A percentile compares a stretch with the other conserved stretches of the same genome.
These are phyloP conservation scores for Apiotrichum sp. DNA, from an alignment of 1,284 basidiomycete species.

Conservation along the genomic window DNA sequence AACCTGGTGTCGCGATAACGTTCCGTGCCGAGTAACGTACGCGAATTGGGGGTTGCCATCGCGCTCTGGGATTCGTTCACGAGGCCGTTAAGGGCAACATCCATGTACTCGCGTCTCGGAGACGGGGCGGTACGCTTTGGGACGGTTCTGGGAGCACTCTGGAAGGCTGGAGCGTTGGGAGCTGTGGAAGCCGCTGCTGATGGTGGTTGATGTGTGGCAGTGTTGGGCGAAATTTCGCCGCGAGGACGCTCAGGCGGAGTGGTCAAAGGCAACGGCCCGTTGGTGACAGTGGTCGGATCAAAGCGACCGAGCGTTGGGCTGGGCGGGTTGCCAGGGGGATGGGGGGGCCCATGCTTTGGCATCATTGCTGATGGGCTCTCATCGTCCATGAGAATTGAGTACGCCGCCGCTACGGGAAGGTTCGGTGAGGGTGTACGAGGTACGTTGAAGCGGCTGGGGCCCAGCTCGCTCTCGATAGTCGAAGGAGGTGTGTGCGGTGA, in stretches of 20 bases:
- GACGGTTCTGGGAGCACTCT: too few relatives aligned
- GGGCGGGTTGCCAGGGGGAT: constrained; percentile 15
- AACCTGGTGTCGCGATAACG: constrained; percentile 41
- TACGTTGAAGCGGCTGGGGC: too few relatives aligned
- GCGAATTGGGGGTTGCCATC: constrained; percentile 29
- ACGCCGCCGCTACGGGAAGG: too few relatives aligned
- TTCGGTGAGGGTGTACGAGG: too few relatives aligned
- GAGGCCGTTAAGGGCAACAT: constrained; percentile 29
- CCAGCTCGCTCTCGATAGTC: neutral
- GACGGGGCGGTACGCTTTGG: constrained; percentile 3
- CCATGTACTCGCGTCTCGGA: constrained; percentile 36
- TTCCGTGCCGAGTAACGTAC: constrained; percentile 42
- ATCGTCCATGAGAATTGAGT: neutral
- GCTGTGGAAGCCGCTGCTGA: constrained; percentile 25
- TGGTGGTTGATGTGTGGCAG: too few relatives aligned
- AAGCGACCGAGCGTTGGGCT: constrained; percentile 22
- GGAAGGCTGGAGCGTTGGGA: too few relatives aligned
- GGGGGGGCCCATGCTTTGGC: too few relatives aligned
- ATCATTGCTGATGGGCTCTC: constrained; percentile 21
- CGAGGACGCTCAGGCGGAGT: too few relatives aligned
- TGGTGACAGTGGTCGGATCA: constrained; percentile 27
- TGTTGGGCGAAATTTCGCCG: too few relatives aligned
- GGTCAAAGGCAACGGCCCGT: too few relatives aligned
- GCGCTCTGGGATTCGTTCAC: constrained; percentile 7
- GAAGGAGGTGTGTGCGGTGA: neutral